phyloP scores from a whole-genome alignment of 148 eudicot species.

The Arbutus unedo region DNA sequence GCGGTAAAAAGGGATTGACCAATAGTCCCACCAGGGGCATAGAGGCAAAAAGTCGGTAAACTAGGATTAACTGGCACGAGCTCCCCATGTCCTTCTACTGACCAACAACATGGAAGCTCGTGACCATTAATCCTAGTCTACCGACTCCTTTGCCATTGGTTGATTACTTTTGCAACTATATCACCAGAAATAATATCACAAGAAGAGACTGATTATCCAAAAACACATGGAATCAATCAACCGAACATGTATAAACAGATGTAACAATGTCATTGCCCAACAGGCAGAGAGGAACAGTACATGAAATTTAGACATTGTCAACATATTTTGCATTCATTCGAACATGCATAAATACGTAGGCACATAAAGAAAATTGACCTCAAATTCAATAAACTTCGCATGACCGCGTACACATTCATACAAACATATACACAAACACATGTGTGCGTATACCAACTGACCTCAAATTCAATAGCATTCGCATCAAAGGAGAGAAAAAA shows the following conservation, averaged over 20 bases:
- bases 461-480: neutral
- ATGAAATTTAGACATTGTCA: neutral
- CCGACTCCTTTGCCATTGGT: neutral
- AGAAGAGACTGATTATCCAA: neutral
- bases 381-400: neutral
- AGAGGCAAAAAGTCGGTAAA: neutral
- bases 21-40: neutral
- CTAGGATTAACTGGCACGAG: neutral
- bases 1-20: too few relatives aligned
- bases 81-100: neutral
- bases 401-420: neutral
- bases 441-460: too few relatives aligned
- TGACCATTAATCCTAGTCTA: too few relatives aligned
- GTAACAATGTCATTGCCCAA: neutral
- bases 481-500: neutral
- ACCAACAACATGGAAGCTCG: neutral
- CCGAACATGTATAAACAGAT: neutral
- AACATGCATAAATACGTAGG: neutral
- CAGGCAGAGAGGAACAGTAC: neutral
- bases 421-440: neutral
- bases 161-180: neutral
- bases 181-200: neutral
- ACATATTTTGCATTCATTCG: neutral
- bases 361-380: neutral
- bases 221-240: neutral